These are phyloP conservation scores for Pestalotiopsis sp. DNA, from an alignment of 2,329 filamentous ascomycete species.

Conservation along the genomic window DNA sequence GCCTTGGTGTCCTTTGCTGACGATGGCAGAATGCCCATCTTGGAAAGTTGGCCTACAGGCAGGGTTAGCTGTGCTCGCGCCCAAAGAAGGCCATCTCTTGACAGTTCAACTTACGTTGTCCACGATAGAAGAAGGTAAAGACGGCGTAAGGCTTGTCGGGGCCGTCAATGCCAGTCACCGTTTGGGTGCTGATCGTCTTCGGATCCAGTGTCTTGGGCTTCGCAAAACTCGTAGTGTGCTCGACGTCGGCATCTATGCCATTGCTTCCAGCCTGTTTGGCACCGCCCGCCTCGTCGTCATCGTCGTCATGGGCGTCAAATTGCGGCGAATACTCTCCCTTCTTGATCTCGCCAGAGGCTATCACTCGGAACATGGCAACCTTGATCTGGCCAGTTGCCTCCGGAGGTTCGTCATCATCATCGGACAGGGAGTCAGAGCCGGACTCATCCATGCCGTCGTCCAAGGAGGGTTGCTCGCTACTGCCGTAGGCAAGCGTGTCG, in stretches of 20 bases:
- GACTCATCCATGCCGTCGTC: conserved; percentile 71
- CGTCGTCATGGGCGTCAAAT: conserved; percentile 95
- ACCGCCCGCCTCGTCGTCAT: conserved; percentile 69
- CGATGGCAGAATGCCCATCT: conserved; percentile 82
- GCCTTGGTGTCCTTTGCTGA: conserved; percentile 67
- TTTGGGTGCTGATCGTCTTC: conserved; percentile 97
- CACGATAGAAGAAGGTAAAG: conserved; percentile 97
- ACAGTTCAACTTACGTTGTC: conserved; percentile 72
- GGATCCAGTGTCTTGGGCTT: conserved; percentile 96
- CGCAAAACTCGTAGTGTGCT: conserved; percentile 97
- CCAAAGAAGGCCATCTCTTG: neutral
- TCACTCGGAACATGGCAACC: conserved; percentile 91
- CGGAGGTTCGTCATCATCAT: conserved; percentile 81
- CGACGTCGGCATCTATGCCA: conserved; percentile 78
- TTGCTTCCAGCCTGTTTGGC: conserved; percentile 56
- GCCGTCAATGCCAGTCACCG: conserved; percentile 96
- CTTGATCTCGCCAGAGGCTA: conserved; percentile 96
- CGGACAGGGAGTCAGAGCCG: conserved; percentile 72
- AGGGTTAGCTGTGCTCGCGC: neutral
- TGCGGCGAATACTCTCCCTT: conserved; percentile 97
- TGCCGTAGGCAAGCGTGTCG: conserved; percentile 78
- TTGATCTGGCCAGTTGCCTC: conserved; percentile 98
- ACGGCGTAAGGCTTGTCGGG: conserved; percentile 95
- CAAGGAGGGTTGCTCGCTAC: conserved; percentile 73
- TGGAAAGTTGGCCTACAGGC: conserved; percentile 81